A percentile compares a stretch with the other conserved stretches of the same genome.
phyloP scores from a whole-genome alignment of 2,329 filamentous ascomycete genomes.

The Colletotrichum sidae region DNA sequence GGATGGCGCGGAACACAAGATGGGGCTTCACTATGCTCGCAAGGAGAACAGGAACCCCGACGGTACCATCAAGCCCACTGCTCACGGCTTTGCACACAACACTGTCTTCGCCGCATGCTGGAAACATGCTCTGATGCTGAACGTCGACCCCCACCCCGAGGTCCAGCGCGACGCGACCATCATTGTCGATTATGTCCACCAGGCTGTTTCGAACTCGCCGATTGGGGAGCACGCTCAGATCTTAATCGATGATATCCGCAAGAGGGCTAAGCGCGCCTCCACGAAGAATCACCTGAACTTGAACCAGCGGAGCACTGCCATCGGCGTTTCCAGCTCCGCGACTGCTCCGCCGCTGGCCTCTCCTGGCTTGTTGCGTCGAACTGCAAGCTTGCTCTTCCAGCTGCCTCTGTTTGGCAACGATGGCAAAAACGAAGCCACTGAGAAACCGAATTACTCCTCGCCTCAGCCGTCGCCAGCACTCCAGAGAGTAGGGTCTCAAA shows the following conservation, averaged over 20 bases:
- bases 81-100: constrained; percentile 79
- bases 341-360: constrained; percentile 60
- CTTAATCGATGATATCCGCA: constrained; percentile 79
- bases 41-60: constrained; percentile 67
- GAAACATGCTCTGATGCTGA: constrained; percentile 91
- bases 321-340: constrained; percentile 50
- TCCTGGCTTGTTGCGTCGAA: constrained; percentile 71
- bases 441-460: constrained; percentile 28
- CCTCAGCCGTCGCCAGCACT: constrained; percentile 48
- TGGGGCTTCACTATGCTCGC: constrained; percentile 71
- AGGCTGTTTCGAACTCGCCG: constrained; percentile 80
- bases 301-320: constrained; percentile 56
- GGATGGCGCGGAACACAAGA: constrained; percentile 69
- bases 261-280: constrained; percentile 60
- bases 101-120: constrained; percentile 94
- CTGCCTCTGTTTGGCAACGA: constrained; percentile 65
- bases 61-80: constrained; percentile 66
- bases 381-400: constrained; percentile 72
- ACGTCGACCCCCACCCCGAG: constrained; percentile 94
- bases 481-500: constrained; percentile 52
- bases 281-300: constrained; percentile 55
- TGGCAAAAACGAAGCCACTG: constrained; percentile 47
- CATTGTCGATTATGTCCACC: constrained; percentile 89
- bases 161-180: constrained; percentile 86
- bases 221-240: constrained; percentile 77